Percentiles rank a stretch among this genome's conserved stretches.
Evolutionary conservation across 192 early-diverging fungal genomes (phyloP).

Genomic region (Glomus cerebriforme): DNA sequence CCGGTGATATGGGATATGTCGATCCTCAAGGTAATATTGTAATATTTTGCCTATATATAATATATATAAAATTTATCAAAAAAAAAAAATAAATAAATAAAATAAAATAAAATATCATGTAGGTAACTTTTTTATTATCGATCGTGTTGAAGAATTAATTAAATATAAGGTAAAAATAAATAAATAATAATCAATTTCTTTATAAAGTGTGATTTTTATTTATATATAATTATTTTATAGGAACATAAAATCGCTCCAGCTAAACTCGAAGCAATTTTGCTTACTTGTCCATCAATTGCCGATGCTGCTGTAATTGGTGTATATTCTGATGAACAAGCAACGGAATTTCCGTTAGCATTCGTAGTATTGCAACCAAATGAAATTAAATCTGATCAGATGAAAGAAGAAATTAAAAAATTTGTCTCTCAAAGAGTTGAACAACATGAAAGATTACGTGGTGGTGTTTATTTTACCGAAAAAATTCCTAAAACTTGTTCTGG

Average conservation of each 20-base stretch:
- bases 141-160: constrained; percentile 91
- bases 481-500: constrained; percentile 81
- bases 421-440: constrained; percentile 62
- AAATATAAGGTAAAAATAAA: constrained; percentile 83
- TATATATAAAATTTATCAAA: no score
- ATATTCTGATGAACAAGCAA: constrained; percentile 63
- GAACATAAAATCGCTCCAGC: constrained; percentile 81
- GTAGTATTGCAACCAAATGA: constrained; percentile 59
- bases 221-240: no score
- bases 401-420: constrained; percentile 55
- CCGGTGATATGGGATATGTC: constrained; percentile 76
- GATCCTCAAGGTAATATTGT: constrained; percentile 62
- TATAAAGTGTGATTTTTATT: no score
- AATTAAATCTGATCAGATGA: constrained; percentile 42
- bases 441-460: constrained; percentile 82
- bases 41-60: no score
- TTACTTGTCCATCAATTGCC: constrained; percentile 70
- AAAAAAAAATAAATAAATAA: no score
- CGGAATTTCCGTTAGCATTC: constrained; percentile 78
- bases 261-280: constrained; percentile 77
- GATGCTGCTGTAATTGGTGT: constrained; percentile 71
- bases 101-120: not conserved
- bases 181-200: not conserved
- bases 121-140: constrained; percentile 62
- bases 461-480: constrained; percentile 66